Evolutionary conservation across 345 rosid genomes (phyloP).

Genomic region (Citrus trifoliata): DNA sequence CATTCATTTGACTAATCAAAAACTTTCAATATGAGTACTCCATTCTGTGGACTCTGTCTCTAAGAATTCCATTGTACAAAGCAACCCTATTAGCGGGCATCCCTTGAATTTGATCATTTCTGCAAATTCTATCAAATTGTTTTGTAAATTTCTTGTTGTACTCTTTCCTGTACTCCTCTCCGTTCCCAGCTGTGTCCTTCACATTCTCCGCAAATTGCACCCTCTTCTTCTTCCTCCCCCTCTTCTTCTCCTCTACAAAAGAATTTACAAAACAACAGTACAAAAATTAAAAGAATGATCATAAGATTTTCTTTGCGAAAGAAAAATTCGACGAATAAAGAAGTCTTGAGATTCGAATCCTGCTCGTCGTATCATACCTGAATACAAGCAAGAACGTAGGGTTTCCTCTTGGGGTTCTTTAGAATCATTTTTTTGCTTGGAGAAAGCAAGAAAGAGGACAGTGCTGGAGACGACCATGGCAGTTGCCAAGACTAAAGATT

Average conservation of each 20-base stretch:
- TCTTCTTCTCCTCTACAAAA: conserved; percentile 40
- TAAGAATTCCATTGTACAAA: conserved; percentile 62
- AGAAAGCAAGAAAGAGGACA: conserved; percentile 58
- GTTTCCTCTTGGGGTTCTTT: conserved; percentile 5
- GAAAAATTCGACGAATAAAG: too few species aligned
- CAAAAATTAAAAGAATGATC: not conserved
- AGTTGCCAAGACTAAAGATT: conserved; percentile 63
- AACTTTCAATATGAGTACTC: conserved; percentile 38
- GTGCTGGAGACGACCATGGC: conserved; percentile 85
- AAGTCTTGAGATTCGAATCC: not conserved
- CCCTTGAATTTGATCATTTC: conserved; percentile 39
- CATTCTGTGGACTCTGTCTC: conserved; percentile 47
- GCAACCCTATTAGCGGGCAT: conserved; percentile 63
- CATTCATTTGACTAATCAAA: not conserved
- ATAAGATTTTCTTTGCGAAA: too few species aligned
- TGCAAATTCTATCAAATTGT: conserved; percentile 30
- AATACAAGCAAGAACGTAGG: conserved; percentile 54
- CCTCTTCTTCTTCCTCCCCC: conserved; percentile 42
- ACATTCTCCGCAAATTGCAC: conserved; percentile 77
- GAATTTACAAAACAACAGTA: not conserved
- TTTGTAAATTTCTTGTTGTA: conserved; percentile 8
- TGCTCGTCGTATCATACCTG: conserved; percentile 34
- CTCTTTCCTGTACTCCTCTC: conserved; percentile 54
- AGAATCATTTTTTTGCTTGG: conserved; percentile 32
- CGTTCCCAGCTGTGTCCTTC: conserved; percentile 56